phyloP scores from a whole-genome alignment of 495 filamentous ascomycete species.

The Talaromyces thailandensis region DNA sequence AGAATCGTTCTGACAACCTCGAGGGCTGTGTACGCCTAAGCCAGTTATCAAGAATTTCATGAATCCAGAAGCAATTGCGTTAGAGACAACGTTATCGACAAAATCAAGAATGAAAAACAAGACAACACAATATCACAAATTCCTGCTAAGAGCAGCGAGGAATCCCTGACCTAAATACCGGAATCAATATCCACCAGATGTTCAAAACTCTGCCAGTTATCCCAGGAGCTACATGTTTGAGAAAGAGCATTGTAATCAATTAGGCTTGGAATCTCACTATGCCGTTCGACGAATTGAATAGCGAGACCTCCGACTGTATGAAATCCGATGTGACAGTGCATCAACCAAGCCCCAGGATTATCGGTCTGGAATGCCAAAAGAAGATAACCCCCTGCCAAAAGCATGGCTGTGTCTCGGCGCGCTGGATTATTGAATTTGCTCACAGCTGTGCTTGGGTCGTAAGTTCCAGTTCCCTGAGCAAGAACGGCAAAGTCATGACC shows the following conservation, averaged over 20 bases:
- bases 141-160: background rate
- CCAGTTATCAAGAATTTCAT: background rate
- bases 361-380: constrained; percentile 47
- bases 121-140: background rate
- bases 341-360: constrained; percentile 44
- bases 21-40: background rate
- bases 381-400: constrained; percentile 36
- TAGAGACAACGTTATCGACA: background rate
- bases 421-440: constrained; percentile 32
- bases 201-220: background rate
- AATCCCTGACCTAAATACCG: constrained; percentile 10
- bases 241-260: constrained; percentile 8
- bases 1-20: background rate
- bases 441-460: constrained; percentile 13
- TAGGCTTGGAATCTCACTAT: constrained; percentile 24
- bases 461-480: constrained; percentile 11
- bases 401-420: constrained; percentile 50
- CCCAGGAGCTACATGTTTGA: constrained; percentile 10
- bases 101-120: background rate
- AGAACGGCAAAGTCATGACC: constrained; percentile 20
- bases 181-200: background rate
- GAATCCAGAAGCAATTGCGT: background rate
- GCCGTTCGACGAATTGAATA: constrained; percentile 37
- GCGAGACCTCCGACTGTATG: constrained; percentile 35
- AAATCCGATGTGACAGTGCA: constrained; percentile 47